These are phyloP conservation scores for Pythium chondricola DNA, from an alignment of 352 stramenopile species.

Conservation along the genomic window DNA sequence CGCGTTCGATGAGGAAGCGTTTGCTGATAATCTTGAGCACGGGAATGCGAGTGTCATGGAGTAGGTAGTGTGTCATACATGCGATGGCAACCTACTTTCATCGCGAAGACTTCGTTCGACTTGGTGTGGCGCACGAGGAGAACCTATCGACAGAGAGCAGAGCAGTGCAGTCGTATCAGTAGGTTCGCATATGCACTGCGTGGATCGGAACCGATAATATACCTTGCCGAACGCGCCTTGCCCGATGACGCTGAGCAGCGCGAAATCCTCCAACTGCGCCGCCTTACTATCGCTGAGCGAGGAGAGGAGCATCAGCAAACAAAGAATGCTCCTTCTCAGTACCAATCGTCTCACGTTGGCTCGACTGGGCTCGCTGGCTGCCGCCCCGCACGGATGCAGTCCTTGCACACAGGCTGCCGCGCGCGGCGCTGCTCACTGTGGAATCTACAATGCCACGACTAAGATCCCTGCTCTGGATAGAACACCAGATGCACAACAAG, in stretches of 20 bases:
- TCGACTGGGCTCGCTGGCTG: neutral
- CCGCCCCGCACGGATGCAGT: conserved; percentile 51
- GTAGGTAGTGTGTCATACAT: too few relatives aligned
- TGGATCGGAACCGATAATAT: neutral
- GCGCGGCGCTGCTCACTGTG: conserved; percentile 18
- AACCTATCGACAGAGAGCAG: conserved; percentile 28
- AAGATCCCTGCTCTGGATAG: too few relatives aligned
- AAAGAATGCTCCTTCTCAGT: too few relatives aligned
- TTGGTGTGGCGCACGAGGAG: conserved; percentile 62
- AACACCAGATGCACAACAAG: neutral
- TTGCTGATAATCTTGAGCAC: conserved; percentile 78
- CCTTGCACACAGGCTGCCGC: conserved; percentile 59
- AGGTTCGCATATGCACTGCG: neutral
- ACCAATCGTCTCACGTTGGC: too few relatives aligned
- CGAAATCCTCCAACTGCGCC: conserved; percentile 91
- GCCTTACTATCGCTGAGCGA: conserved; percentile 25
- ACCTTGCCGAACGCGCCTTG: conserved; percentile 77
- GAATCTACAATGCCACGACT: conserved; percentile 10
- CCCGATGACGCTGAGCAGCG: conserved; percentile 95
- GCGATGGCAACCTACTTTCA: too few relatives aligned
- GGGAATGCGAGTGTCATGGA: neutral
- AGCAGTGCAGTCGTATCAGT: too few relatives aligned
- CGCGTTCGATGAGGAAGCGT: conserved; percentile 67
- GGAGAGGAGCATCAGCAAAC: too few relatives aligned
- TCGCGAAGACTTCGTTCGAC: conserved; percentile 59